Evolutionary conservation across 2,329 filamentous ascomycete species (phyloP).

Genomic region (Dothideomycetes sp.): DNA sequence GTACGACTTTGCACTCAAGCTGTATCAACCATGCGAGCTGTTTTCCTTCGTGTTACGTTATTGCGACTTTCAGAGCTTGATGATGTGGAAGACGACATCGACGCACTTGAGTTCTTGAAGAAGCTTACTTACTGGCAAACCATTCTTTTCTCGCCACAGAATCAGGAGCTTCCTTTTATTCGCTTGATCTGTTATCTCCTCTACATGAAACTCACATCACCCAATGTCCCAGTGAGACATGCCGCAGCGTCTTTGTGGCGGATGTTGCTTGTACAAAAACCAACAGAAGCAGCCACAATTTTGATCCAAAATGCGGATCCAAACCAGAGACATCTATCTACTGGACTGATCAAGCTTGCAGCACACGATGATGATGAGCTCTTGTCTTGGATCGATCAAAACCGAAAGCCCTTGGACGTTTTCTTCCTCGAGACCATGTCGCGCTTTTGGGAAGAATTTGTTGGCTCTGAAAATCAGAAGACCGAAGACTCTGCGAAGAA

Average conservation of each 20-base stretch:
- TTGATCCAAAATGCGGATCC: conserved; percentile 61
- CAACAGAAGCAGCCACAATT: conserved; percentile 65
- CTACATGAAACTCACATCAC: conserved; percentile 76
- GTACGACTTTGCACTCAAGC: conserved; percentile 87
- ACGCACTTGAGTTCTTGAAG: conserved; percentile 64
- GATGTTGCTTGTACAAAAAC: conserved; percentile 90
- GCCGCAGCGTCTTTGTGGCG: conserved; percentile 79
- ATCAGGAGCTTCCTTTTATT: conserved; percentile 70
- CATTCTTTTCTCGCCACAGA: conserved; percentile 70
- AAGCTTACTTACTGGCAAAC: conserved; percentile 95
- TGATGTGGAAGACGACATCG: conserved; percentile 50
- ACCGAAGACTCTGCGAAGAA: conserved; percentile 66
- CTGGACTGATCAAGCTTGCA: conserved; percentile 73
- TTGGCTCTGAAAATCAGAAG: conserved; percentile 67
- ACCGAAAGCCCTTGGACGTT: conserved; percentile 66
- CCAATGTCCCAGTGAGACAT: conserved; percentile 56
- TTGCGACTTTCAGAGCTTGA: conserved; percentile 78
- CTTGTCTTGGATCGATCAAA: conserved; percentile 75
- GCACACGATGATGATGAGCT: conserved; percentile 86
- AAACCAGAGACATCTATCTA: conserved; percentile 62
- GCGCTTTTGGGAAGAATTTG: conserved; percentile 81
- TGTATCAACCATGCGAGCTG: conserved; percentile 63
- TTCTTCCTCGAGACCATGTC: conserved; percentile 77
- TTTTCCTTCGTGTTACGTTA: conserved; percentile 70
- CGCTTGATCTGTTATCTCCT: conserved; percentile 86